These are phyloP conservation scores for Trichoderma polysporum DNA, from an alignment of 2,329 filamentous ascomycete species.

Conservation along the genomic window DNA sequence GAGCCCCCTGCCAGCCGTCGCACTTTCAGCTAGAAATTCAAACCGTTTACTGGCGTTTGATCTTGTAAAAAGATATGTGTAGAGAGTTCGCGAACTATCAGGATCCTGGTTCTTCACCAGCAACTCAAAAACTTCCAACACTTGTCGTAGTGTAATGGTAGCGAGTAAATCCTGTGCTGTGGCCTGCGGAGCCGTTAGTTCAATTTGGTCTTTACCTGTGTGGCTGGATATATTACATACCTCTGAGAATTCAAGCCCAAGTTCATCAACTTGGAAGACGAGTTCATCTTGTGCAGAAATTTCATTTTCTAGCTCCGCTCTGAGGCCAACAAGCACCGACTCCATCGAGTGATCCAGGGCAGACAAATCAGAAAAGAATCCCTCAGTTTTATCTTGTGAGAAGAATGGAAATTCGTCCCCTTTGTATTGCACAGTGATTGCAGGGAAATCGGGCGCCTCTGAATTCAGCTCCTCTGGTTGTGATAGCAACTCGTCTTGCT, in stretches of 20 bases:
- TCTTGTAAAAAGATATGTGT: conserved; percentile 44
- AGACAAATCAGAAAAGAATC: conserved; percentile 47
- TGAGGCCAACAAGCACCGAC: conserved; percentile 45
- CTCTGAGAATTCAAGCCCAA: conserved; percentile 54
- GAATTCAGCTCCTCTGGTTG: conserved; percentile 7
- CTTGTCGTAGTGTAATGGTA: conserved; percentile 41
- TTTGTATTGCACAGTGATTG: conserved; percentile 45
- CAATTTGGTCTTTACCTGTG: not conserved
- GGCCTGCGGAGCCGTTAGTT: conserved; percentile 36
- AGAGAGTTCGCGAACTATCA: conserved; percentile 39
- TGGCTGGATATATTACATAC: conserved; percentile 33
- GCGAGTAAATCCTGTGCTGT: conserved; percentile 36
- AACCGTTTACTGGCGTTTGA: conserved; percentile 41
- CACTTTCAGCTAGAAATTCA: conserved; percentile 43
- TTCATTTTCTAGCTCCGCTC: conserved; percentile 47
- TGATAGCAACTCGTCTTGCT: conserved; percentile 17
- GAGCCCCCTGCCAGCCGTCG: conserved; percentile 42
- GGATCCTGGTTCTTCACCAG: conserved; percentile 46
- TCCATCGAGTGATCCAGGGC: conserved; percentile 47
- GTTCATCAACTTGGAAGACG: conserved; percentile 51
- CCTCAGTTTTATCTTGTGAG: conserved; percentile 32
- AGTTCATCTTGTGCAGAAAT: conserved; percentile 48
- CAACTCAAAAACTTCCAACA: conserved; percentile 45
- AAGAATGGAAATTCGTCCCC: conserved; percentile 46
- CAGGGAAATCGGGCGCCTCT: conserved; percentile 31